Evolutionary conservation across 31 red algal species (phyloP).

Genomic region (Endocladia muricata): DNA sequence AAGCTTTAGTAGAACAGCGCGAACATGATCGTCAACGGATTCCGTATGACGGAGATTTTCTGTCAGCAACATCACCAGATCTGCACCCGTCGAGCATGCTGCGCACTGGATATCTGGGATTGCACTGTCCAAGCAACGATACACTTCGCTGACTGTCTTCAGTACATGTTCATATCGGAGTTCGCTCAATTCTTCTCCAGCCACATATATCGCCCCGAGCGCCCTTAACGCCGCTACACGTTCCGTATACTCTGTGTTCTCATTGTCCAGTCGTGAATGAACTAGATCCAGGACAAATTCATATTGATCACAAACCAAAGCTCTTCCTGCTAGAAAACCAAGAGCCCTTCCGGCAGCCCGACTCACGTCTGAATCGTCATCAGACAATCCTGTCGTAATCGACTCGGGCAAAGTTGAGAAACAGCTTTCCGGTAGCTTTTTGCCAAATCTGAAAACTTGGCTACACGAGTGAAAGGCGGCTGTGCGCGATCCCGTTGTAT

Average conservation of each 20-base stretch:
- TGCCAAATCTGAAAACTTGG: constrained; percentile 32
- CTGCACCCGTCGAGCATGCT: constrained; percentile 21
- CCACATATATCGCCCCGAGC: constrained; percentile 30
- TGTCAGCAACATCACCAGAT: background rate
- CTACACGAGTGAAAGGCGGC: constrained; percentile 43
- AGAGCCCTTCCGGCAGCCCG: constrained; percentile 31
- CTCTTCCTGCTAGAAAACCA: constrained; percentile 15
- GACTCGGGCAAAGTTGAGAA: constrained; percentile 8
- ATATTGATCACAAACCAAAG: constrained; percentile 34
- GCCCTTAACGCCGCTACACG: constrained; percentile 3
- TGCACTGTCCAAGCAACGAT: constrained; percentile 15
- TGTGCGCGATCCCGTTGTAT: constrained; percentile 10
- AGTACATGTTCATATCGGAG: constrained; percentile 3
- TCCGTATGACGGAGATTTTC: background rate
- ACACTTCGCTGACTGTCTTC: background rate
- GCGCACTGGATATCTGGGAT: constrained; percentile 20
- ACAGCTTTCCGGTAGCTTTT: constrained; percentile 39
- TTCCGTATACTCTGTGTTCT: constrained; percentile 21
- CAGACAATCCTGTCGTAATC: constrained; percentile 28
- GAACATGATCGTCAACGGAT: background rate
- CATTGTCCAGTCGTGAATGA: background rate
- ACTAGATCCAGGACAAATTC: constrained; percentile 16
- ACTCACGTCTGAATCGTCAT: constrained; percentile 40
- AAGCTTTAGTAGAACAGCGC: constrained; percentile 5
- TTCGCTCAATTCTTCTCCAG: constrained; percentile 1